Evolutionary conservation across 2,329 filamentous ascomycete genomes (phyloP), one percentile per base, ranked within the genome.

Genomic region (Pseudocercospora eumusae): DNA sequence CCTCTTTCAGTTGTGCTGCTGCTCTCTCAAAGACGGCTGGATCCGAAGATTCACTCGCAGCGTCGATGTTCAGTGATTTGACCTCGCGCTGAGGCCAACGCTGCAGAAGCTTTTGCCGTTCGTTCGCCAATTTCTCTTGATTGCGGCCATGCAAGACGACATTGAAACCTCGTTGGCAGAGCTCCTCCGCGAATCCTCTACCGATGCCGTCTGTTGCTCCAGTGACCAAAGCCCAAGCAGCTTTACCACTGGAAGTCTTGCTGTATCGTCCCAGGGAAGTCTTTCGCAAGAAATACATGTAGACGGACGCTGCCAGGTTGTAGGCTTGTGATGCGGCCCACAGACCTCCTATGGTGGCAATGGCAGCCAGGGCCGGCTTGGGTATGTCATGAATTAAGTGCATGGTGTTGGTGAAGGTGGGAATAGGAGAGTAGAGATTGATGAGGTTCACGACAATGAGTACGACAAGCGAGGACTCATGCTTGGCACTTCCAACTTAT

Each of bases 121-220:
- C 73, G 1, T 59, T 59, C 1, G 76, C 68, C 2, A 87, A 76
- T 66, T 85, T 86, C 3, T 73, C 63, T 2, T 67, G 64, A 62
- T 83, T 84, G 36, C 83, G 80, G n/a, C 84, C 84, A 64, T 87
- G 84, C 8, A 87, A 69, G 15, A 86, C 75, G 33, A 87, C 76
- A 66, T 84, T 83, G 78, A 86, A 86, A 52, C 83, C 82, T 13
- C 73, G 74, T 0, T 66, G 62, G 18, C 80, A 80, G n/a, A 87
- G 80, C 66, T 84, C 81, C 59, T 80, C 71, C 3, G 79, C 78
- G 62, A 86, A 80, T 0, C 74, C 80, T 27, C 75, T 74, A 10
- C 85, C 84, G 42, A 86, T 85, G 20, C 84, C 85, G 50, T 83
- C 82, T 13, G 77, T 82, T 18, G 81, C 78, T 31, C 84, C 84